Evolutionary conservation across 805 yeast genomes (phyloP).

Genomic region (Lipomyces lipofer): DNA sequence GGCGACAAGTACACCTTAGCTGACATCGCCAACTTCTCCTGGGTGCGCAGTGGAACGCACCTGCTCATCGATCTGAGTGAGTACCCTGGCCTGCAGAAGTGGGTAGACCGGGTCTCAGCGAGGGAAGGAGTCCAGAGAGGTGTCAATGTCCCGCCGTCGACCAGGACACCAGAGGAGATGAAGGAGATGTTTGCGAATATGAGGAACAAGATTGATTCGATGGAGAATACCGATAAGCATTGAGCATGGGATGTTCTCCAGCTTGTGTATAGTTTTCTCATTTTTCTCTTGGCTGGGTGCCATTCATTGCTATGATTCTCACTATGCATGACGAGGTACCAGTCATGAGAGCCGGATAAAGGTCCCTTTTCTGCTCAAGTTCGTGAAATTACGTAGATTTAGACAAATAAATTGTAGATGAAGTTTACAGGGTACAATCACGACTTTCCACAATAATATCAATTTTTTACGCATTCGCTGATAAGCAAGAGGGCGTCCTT

Average conservation of each 20-base stretch:
- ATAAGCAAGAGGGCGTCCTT: too few relatives aligned
- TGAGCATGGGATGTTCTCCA: neutral
- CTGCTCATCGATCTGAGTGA: constrained; percentile 31
- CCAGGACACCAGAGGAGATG: neutral
- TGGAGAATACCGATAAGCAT: constrained; percentile 9
- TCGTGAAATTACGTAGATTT: too few relatives aligned
- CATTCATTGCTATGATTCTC: too few relatives aligned
- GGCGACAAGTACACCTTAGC: constrained; percentile 60
- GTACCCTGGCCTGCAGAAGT: constrained; percentile 71
- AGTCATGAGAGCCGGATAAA: too few relatives aligned
- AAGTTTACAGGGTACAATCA: too few relatives aligned
- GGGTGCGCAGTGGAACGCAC: constrained; percentile 17
- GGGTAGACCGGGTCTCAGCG: constrained; percentile 90
- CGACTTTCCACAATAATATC: too few relatives aligned
- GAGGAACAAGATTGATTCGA: neutral
- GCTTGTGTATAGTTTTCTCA: neutral
- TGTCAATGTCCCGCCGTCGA: constrained; percentile 30
- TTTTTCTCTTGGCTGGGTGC: too few relatives aligned
- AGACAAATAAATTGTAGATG: too few relatives aligned
- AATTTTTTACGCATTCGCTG: too few relatives aligned
- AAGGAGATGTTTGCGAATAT: neutral
- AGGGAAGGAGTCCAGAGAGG: constrained; percentile 66
- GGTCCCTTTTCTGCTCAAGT: too few relatives aligned
- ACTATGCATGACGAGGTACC: too few relatives aligned
- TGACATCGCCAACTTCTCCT: constrained; percentile 37